Evolutionary conservation across 2,329 filamentous ascomycete species (phyloP).

Genomic region (Pochonia chlamydosporia): DNA sequence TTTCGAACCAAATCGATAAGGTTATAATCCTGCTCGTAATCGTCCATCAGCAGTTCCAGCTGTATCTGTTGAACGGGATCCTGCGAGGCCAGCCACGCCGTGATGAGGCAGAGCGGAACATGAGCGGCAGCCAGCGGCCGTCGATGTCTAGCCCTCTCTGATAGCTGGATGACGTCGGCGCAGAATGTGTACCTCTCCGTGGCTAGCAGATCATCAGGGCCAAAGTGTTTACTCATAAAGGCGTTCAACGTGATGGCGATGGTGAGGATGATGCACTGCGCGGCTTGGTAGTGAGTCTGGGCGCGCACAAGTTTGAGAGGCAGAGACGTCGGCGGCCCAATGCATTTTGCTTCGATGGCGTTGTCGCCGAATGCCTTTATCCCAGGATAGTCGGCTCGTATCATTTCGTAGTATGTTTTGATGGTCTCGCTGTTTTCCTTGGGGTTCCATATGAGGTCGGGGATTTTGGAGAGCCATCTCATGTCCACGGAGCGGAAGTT

Average conservation of each 20-base stretch:
- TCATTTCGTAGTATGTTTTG: slow-evolving; percentile 11
- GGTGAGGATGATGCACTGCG: slow-evolving; percentile 14
- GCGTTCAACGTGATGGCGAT: slow-evolving; percentile 18
- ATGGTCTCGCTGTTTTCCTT: slow-evolving; percentile 13
- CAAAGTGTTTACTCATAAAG: slow-evolving; percentile 16
- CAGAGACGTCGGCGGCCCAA: not conserved
- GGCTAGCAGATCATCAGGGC: slow-evolving; percentile 7
- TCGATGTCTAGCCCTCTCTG: slow-evolving; percentile 13
- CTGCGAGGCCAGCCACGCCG: slow-evolving; percentile 19
- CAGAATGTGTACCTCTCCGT: slow-evolving; percentile 14
- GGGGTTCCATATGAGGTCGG: slow-evolving; percentile 15
- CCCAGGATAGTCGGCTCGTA: slow-evolving; percentile 12
- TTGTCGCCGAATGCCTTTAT: slow-evolving; percentile 4
- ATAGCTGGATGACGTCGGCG: slow-evolving; percentile 18
- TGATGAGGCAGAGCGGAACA: slow-evolving; percentile 18
- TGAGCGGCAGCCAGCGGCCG: slow-evolving; percentile 22
- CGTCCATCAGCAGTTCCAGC: slow-evolving; percentile 10
- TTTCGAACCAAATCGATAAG: not conserved
- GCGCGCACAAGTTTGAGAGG: slow-evolving; percentile 5
- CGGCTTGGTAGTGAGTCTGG: slow-evolving; percentile 9
- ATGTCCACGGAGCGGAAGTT: slow-evolving; percentile 8
- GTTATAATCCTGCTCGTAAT: slow-evolving; percentile 16
- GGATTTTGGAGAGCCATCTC: slow-evolving; percentile 12
- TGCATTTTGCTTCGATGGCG: slow-evolving; percentile 1
- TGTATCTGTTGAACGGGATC: slow-evolving; percentile 16